A percentile compares a stretch with the other conserved stretches of the same genome.
Conservation (phyloP, 2,329 filamentous ascomycete species). For the Bretziella fagacearum region DNA sequence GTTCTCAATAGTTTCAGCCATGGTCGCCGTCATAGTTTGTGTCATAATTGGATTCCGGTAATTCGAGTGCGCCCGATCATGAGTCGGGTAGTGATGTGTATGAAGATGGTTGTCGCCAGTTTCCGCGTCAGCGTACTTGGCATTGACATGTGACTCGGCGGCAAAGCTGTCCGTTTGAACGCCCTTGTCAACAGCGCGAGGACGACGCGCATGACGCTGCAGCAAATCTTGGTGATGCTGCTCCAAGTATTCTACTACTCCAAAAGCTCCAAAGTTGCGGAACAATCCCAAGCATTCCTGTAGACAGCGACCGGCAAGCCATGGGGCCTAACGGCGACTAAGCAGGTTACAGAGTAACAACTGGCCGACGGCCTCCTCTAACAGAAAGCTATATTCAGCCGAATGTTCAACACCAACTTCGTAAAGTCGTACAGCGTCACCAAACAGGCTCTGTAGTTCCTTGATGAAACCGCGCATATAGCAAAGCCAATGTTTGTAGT, state of each 20-base stretch:
- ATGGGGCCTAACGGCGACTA: constrained; percentile 43
- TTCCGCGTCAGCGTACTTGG: constrained; percentile 4
- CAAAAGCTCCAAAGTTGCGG: constrained; percentile 49
- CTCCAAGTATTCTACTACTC: constrained; percentile 50
- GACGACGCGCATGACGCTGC: constrained; percentile 40
- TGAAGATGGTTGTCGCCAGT: background rate
- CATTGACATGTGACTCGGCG: constrained; percentile 2
- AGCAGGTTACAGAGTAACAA: constrained; percentile 60
- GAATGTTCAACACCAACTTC: constrained; percentile 58
- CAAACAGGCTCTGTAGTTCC: constrained; percentile 42
- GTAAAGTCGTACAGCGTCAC: constrained; percentile 43
- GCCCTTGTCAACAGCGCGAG: constrained; percentile 42
- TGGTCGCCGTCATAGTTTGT: background rate
- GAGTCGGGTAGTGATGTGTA: background rate
- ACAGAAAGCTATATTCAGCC: constrained; percentile 44
- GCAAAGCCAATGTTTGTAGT: constrained; percentile 53
- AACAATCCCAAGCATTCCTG: constrained; percentile 52
- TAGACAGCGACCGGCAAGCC: constrained; percentile 53
- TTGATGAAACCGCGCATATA: constrained; percentile 51
- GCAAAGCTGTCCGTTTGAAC: constrained; percentile 52
- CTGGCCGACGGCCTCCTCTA: constrained; percentile 58
- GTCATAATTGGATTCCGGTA: background rate
- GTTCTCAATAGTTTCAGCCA: too few species aligned
- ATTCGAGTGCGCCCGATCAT: constrained; percentile 8
- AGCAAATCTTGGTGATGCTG: constrained; percentile 22